Conservation (phyloP, 2,329 filamentous ascomycete genomes). For the Curvularia sp. region DNA sequence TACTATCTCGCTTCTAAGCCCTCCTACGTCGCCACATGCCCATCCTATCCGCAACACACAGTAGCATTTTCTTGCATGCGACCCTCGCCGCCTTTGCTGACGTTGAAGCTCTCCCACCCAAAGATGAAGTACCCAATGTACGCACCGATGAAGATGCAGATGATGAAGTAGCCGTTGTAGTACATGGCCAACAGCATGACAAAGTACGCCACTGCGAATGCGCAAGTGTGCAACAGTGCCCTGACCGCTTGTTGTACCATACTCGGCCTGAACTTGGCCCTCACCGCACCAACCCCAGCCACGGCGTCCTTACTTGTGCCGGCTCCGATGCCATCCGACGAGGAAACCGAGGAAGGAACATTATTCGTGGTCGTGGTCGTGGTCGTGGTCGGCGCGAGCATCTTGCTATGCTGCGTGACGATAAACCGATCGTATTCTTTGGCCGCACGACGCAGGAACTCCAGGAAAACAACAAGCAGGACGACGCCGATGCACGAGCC, state of each 20-base stretch:
- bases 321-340: slow-evolving; percentile 16
- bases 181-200: slow-evolving; percentile 77
- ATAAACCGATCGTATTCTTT: slow-evolving; percentile 79
- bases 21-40: background rate
- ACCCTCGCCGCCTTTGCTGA: slow-evolving; percentile 34
- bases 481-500: slow-evolving; percentile 82
- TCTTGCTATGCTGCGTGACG: slow-evolving; percentile 58
- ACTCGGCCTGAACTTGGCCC: slow-evolving; percentile 59
- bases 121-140: slow-evolving; percentile 49
- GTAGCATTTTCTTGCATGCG: slow-evolving; percentile 48
- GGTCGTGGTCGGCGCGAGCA: slow-evolving; percentile 13
- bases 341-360: slow-evolving; percentile 23
- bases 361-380: background rate
- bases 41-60: slow-evolving; percentile 47
- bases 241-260: slow-evolving; percentile 72
- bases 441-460: slow-evolving; percentile 72
- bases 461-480: slow-evolving; percentile 73
- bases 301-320: slow-evolving; percentile 23
- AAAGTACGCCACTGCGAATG: slow-evolving; percentile 81
- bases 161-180: slow-evolving; percentile 74
- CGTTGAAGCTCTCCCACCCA: slow-evolving; percentile 46
- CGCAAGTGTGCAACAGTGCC: slow-evolving; percentile 73
- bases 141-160: slow-evolving; percentile 50
- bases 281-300: background rate
- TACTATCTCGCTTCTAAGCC: background rate